Conservation (phyloP, 2,329 filamentous ascomycete species). For the Dothiorella sarmentorum region DNA sequence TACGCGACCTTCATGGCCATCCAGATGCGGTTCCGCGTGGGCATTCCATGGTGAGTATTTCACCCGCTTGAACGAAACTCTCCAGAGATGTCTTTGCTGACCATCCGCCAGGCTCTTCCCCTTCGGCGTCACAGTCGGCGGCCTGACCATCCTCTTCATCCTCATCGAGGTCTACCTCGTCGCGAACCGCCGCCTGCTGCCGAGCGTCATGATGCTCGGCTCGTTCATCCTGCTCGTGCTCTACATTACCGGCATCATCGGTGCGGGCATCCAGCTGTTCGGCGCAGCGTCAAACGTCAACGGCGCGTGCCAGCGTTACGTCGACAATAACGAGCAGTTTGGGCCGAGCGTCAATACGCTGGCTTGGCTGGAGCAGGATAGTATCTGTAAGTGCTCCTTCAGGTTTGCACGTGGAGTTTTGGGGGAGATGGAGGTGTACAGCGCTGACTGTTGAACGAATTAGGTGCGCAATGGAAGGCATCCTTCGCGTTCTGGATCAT, state of each 20-base stretch:
- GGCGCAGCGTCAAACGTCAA: conserved; percentile 55
- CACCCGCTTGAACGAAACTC: neutral
- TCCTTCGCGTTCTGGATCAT: conserved; percentile 63
- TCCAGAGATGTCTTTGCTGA: no score
- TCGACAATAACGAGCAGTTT: conserved; percentile 44
- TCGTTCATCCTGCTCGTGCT: conserved; percentile 61
- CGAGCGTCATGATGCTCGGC: conserved; percentile 57
- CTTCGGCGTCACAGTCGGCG: conserved; percentile 58
- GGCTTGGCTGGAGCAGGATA: conserved; percentile 61
- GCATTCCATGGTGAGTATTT: conserved; percentile 56
- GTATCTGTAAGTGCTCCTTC: conserved; percentile 51
- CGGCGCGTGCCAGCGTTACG: conserved; percentile 57
- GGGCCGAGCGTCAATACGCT: conserved; percentile 55
- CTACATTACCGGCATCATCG: conserved; percentile 60
- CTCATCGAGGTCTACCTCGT: conserved; percentile 57
- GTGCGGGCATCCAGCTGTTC: conserved; percentile 61
- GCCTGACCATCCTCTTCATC: conserved; percentile 57
- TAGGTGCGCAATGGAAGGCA: conserved; percentile 60
- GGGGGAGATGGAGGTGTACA: neutral
- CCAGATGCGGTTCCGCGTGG: conserved; percentile 53
- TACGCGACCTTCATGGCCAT: conserved; percentile 59
- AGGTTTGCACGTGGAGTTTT: neutral
- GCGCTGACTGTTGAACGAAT: neutral
- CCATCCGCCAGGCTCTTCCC: conserved; percentile 67
- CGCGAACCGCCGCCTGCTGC: conserved; percentile 54